phyloP scores from a whole-genome alignment of 228 moss, liverwort and hornwort species.

The Sphagnum fallax region DNA sequence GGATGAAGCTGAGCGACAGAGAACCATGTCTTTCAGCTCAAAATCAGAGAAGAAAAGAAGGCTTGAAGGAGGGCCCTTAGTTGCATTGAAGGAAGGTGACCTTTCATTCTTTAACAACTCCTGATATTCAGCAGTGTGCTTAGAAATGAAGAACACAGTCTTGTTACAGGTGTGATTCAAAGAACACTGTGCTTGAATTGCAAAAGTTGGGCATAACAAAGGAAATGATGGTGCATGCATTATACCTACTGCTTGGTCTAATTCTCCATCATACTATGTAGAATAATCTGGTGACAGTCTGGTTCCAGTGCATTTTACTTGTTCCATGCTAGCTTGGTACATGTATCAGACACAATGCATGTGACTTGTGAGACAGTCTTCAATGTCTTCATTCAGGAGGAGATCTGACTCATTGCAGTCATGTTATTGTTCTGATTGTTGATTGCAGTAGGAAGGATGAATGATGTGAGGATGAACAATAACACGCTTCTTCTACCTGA shows the following conservation, averaged over 20 bases:
- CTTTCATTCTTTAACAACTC: background rate
- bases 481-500: slow-evolving; percentile 39
- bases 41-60: slow-evolving; percentile 48
- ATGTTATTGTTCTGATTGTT: slow-evolving; percentile 1
- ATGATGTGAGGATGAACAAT: slow-evolving; percentile 44
- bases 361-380: background rate
- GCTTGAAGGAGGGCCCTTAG: slow-evolving; percentile 30
- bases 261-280: background rate
- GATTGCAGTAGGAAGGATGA: slow-evolving; percentile 20
- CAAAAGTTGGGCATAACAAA: slow-evolving; percentile 1
- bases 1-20: slow-evolving; percentile 45
- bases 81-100: slow-evolving; percentile 43
- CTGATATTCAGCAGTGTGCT: background rate
- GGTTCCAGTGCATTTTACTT: background rate
- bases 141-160: background rate
- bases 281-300: background rate
- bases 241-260: background rate
- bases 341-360: background rate
- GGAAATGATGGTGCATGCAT: background rate
- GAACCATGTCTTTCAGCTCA: slow-evolving; percentile 31
- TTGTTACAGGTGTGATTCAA: background rate
- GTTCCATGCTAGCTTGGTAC: background rate
- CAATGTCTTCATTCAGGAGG: background rate
- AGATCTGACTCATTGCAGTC: background rate
- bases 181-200: background rate